phyloP scores from a whole-genome alignment of 495 filamentous ascomycete species.

The Penicillium manginii region DNA sequence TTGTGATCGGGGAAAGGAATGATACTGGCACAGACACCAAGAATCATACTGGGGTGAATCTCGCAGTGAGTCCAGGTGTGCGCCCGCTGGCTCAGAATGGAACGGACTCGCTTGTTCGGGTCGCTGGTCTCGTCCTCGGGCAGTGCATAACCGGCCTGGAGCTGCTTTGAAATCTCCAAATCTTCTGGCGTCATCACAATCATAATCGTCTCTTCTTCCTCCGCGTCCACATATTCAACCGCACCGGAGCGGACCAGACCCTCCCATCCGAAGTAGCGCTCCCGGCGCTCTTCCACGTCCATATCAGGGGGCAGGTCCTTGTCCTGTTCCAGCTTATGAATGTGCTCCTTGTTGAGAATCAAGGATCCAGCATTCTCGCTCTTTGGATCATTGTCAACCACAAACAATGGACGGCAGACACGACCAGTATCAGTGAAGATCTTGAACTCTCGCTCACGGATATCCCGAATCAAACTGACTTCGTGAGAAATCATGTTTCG shows the following conservation, averaged over 20 bases:
- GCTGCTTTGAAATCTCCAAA: constrained; percentile 69
- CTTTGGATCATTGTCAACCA: constrained; percentile 76
- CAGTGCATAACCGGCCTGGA: constrained; percentile 66
- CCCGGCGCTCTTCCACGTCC: constrained; percentile 58
- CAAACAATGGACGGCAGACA: constrained; percentile 90
- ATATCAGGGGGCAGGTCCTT: constrained; percentile 62
- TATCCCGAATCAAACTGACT: constrained; percentile 91
- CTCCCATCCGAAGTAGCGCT: constrained; percentile 82
- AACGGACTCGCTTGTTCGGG: constrained; percentile 81
- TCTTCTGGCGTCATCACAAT: constrained; percentile 99
- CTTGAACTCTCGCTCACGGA: constrained; percentile 96
- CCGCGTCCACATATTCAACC: constrained; percentile 94
- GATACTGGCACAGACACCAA: constrained; percentile 97
- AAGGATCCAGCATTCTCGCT: constrained; percentile 75
- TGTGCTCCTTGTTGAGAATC: constrained; percentile 80
- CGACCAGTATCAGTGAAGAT: constrained; percentile 97
- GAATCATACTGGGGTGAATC: constrained; percentile 98
- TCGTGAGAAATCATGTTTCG: constrained; percentile 80
- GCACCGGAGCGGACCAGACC: constrained; percentile 78
- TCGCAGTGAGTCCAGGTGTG: constrained; percentile 97
- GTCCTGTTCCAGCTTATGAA: constrained; percentile 69
- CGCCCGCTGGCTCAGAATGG: constrained; percentile 76
- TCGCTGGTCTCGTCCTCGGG: constrained; percentile 61
- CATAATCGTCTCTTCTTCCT: constrained; percentile 98
- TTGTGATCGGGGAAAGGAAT: constrained; percentile 99